Evolutionary conservation across 345 rosid genomes (phyloP).

Genomic region (Eutrema yunnanense): DNA sequence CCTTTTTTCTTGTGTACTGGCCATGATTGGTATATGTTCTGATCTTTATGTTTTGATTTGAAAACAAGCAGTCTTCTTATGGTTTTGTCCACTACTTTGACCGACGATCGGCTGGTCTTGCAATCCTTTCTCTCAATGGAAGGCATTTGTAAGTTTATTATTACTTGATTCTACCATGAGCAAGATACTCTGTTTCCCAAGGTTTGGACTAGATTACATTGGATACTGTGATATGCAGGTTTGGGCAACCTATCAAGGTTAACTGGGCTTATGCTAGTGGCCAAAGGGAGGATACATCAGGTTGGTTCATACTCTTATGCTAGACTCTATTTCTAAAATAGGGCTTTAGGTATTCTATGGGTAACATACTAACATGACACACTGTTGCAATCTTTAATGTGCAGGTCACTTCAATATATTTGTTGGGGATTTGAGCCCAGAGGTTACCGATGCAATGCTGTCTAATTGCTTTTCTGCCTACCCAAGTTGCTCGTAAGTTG

Average conservation of each 20-base stretch:
- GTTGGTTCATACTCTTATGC: conserved; percentile 7
- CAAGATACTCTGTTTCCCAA: background rate
- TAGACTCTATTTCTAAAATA: background rate
- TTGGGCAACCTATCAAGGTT: conserved; percentile 49
- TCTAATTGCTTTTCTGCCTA: conserved; percentile 75
- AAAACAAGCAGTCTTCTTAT: conserved; percentile 65
- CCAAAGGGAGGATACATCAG: conserved; percentile 93
- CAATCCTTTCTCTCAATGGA: conserved; percentile 87
- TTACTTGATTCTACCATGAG: background rate
- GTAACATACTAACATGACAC: background rate
- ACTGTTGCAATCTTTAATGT: background rate
- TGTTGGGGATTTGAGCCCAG: conserved; percentile 92
- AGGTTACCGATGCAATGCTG: conserved; percentile 85
- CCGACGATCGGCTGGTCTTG: conserved; percentile 81
- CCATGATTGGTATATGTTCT: background rate
- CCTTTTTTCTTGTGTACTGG: background rate
- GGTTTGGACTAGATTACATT: background rate
- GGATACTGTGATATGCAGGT: conserved; percentile 40
- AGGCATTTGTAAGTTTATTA: conserved; percentile 71
- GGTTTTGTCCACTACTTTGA: conserved; percentile 95
- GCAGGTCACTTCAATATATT: conserved; percentile 73
- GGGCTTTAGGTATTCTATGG: background rate
- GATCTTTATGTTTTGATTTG: conserved; percentile 8
- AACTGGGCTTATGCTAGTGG: conserved; percentile 45
- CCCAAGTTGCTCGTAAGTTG: conserved; percentile 74